Conservation (phyloP, 164 flowering plant species). For the Dillenia suffruticosa region DNA sequence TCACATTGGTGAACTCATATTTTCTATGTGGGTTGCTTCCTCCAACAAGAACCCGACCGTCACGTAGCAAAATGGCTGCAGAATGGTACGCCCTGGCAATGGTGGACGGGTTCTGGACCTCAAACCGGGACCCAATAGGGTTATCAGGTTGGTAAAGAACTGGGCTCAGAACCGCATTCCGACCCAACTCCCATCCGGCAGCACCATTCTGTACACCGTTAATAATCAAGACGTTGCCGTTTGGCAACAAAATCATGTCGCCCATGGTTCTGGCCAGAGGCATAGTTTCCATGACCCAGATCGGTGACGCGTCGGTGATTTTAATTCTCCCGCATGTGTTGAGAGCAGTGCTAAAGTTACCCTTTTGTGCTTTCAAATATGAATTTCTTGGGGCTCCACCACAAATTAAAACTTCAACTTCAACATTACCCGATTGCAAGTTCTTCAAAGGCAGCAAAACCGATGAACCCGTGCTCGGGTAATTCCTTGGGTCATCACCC, state of each 20-base stretch:
- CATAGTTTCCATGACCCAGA: slow-evolving; percentile 57
- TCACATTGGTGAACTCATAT: slow-evolving; percentile 29
- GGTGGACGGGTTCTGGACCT: slow-evolving; percentile 25
- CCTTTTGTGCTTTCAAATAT: slow-evolving; percentile 10
- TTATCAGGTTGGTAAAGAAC: slow-evolving; percentile 35
- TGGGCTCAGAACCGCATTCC: slow-evolving; percentile 35
- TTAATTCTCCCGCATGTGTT: slow-evolving; percentile 44
- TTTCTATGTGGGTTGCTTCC: slow-evolving; percentile 48
- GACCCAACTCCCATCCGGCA: slow-evolving; percentile 47
- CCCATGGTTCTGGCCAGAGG: slow-evolving; percentile 48
- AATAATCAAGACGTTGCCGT: slow-evolving; percentile 40
- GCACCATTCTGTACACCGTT: slow-evolving; percentile 46
- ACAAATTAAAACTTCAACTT: slow-evolving; percentile 48
- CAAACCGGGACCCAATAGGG: slow-evolving; percentile 25
- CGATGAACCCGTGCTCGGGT: slow-evolving; percentile 51
- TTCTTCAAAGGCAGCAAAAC: slow-evolving; percentile 37
- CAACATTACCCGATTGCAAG: neutral
- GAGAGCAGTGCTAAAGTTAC: slow-evolving; percentile 23
- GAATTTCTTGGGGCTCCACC: slow-evolving; percentile 55
- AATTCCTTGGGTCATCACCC: slow-evolving; percentile 32
- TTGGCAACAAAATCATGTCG: slow-evolving; percentile 53
- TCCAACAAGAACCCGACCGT: slow-evolving; percentile 50
- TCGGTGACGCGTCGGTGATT: slow-evolving; percentile 34
- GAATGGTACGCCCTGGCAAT: slow-evolving; percentile 54
- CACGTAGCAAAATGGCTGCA: slow-evolving; percentile 36